Evolutionary conservation across 768 basidiomycete genomes (phyloP).

Genomic region (Phallus indusiatus): DNA sequence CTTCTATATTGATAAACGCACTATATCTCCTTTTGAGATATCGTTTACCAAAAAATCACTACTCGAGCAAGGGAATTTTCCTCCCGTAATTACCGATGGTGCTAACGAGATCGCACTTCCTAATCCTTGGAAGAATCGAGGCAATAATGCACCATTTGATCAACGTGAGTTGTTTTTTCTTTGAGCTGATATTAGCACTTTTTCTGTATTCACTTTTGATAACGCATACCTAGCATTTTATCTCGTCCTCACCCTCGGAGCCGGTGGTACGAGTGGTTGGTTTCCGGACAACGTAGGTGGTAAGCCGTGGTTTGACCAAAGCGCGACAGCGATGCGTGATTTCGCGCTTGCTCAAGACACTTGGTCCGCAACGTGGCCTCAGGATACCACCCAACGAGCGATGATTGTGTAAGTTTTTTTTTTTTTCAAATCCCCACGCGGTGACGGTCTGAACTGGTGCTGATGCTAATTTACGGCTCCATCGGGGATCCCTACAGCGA

Average conservation of each 20-base stretch:
- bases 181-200: not conserved
- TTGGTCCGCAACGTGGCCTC: slow-evolving; percentile 76
- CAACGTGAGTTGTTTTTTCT: slow-evolving; percentile 25
- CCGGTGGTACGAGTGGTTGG: slow-evolving; percentile 71
- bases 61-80: slow-evolving; percentile 38
- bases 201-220: not conserved
- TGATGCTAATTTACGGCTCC: not conserved
- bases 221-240: slow-evolving; percentile 51
- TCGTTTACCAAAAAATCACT: slow-evolving; percentile 37
- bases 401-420: slow-evolving; percentile 47
- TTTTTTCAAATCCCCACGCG: not conserved
- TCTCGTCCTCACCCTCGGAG: slow-evolving; percentile 70
- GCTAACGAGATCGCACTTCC: slow-evolving; percentile 30
- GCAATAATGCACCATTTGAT: slow-evolving; percentile 48
- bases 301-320: slow-evolving; percentile 53
- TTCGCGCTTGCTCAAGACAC: slow-evolving; percentile 50
- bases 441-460: not conserved
- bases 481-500: slow-evolving; percentile 11
- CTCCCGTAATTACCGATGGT: slow-evolving; percentile 38
- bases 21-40: slow-evolving; percentile 43
- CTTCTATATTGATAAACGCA: slow-evolving; percentile 43
- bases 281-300: slow-evolving; percentile 54
- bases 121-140: slow-evolving; percentile 42
- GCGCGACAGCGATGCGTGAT: slow-evolving; percentile 54
- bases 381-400: slow-evolving; percentile 40